Conservation (phyloP, 306 rosid genomes). For the Cicer arietinum region DNA sequence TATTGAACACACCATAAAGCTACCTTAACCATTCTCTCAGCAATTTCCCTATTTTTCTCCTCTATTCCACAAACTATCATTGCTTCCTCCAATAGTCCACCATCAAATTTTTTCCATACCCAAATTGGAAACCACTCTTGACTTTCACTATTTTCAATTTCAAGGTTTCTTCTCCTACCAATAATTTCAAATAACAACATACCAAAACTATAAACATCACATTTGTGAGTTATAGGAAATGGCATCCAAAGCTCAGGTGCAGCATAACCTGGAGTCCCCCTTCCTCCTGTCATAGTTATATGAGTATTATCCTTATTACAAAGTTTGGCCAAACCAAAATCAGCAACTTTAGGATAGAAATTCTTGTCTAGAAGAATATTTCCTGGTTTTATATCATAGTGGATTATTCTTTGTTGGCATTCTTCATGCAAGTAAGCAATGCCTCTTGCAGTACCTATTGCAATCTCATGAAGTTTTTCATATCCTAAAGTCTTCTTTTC, state of each 20-base stretch:
- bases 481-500: conserved; percentile 40
- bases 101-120: conserved; percentile 51
- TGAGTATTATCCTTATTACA: conserved; percentile 52
- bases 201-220: conserved; percentile 66
- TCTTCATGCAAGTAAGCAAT: conserved; percentile 59
- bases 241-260: conserved; percentile 65
- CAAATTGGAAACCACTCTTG: conserved; percentile 60
- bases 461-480: conserved; percentile 58
- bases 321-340: conserved; percentile 63
- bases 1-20: conserved; percentile 61
- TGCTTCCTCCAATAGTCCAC: conserved; percentile 36
- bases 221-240: conserved; percentile 54
- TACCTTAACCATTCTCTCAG: conserved; percentile 50
- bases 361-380: conserved; percentile 56
- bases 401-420: conserved; percentile 59
- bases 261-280: conserved; percentile 66
- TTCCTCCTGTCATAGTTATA: conserved; percentile 50
- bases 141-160: conserved; percentile 29
- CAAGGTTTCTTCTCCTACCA: conserved; percentile 57
- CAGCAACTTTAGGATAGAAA: conserved; percentile 58
- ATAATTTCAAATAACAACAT: conserved; percentile 59
- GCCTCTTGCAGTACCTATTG: conserved; percentile 58
- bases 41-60: conserved; percentile 43
- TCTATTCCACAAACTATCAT: conserved; percentile 46
- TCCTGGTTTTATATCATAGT: conserved; percentile 64